Evolutionary conservation across 169 alveolate species (phyloP).

Genomic region (Pseudocohnilembus persalinus): DNA sequence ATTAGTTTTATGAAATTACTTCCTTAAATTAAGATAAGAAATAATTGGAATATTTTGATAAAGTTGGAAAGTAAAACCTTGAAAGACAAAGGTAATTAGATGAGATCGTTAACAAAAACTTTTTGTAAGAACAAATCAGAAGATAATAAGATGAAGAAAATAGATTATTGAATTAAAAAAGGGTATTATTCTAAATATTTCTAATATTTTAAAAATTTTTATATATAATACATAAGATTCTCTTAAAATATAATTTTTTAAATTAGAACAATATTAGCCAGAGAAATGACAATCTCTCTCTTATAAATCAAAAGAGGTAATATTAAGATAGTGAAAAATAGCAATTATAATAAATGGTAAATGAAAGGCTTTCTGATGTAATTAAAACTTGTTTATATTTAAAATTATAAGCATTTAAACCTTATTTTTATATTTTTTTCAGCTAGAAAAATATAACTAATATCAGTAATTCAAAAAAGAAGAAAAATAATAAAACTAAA

Average conservation of each 20-base stretch:
- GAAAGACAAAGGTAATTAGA: constrained; percentile 2
- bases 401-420: neutral
- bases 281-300: neutral
- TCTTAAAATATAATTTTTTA: neutral
- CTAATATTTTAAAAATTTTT: neutral
- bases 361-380: constrained; percentile 19
- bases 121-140: neutral
- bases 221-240: neutral
- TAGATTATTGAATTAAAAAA: neutral
- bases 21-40: constrained; percentile 7
- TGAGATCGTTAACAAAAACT: neutral
- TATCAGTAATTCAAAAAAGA: constrained; percentile 9
- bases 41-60: constrained; percentile 3
- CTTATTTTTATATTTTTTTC: neutral
- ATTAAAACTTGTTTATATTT: neutral
- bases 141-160: constrained; percentile 6
- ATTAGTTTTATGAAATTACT: constrained; percentile 14
- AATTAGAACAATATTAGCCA: neutral
- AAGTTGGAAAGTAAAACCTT: neutral
- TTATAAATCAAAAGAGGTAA: constrained; percentile 1
- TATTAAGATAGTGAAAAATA: constrained; percentile 5
- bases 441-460: constrained; percentile 3
- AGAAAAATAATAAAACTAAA: constrained; percentile 13
- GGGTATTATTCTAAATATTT: too few species aligned
- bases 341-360: neutral